These are phyloP conservation scores for Beauveria brongniartii DNA, from an alignment of 2,329 filamentous ascomycete genomes.

Conservation along the genomic window DNA sequence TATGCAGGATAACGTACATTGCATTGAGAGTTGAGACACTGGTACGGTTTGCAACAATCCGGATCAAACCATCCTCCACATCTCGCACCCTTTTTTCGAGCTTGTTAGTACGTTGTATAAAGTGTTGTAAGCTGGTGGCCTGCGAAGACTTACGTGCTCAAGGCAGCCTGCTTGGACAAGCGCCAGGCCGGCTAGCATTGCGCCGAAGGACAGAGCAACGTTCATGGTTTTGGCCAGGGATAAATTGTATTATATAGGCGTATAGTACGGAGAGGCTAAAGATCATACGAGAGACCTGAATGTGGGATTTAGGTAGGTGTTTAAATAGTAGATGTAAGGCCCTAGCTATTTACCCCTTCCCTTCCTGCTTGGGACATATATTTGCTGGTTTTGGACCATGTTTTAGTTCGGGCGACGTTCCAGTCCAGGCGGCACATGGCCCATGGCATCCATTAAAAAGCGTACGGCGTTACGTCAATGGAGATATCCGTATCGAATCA, in stretches of 20 bases:
- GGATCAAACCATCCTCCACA: neutral
- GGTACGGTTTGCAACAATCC: neutral
- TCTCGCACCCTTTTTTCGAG: neutral
- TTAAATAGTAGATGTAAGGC: neutral
- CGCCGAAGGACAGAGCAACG: neutral
- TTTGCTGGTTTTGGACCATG: neutral
- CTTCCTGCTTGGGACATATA: neutral
- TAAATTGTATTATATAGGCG: neutral
- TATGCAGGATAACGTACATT: neutral
- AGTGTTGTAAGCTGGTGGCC: neutral
- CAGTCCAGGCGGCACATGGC: neutral
- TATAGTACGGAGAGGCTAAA: neutral
- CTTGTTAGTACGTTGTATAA: neutral
- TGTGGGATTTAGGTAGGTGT: neutral
- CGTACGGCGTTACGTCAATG: neutral
- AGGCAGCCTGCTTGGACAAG: neutral
- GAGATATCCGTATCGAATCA: neutral
- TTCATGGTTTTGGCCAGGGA: neutral
- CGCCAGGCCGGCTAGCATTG: neutral
- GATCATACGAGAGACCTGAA: neutral
- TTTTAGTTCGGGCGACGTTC: neutral
- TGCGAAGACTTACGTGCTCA: neutral
- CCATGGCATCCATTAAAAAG: neutral
- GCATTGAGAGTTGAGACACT: neutral
- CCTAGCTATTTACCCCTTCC: neutral